Evolutionary conservation across 1,284 basidiomycete genomes (phyloP).

Genomic region (Melanopsichium pennsylvanicum): DNA sequence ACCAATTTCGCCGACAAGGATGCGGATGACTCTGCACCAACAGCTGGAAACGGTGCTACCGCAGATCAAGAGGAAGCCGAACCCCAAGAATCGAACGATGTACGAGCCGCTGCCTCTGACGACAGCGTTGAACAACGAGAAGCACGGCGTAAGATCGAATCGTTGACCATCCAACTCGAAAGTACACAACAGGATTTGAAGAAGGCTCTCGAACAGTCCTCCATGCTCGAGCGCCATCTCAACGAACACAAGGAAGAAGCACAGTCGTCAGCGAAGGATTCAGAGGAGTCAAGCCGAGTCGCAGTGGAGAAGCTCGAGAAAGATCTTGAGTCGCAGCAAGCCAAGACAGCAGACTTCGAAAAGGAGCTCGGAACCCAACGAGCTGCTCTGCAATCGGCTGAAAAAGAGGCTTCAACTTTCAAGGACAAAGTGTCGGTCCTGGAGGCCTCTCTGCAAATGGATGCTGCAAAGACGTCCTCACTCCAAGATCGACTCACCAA

Average conservation of each 20-base stretch:
- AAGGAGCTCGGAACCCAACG: conserved; percentile 22
- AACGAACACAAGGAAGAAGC: conserved; percentile 16
- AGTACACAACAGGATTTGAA: conserved; percentile 11
- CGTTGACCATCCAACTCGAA: conserved; percentile 21
- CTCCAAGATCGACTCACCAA: conserved; percentile 20
- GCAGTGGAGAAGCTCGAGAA: conserved; percentile 15
- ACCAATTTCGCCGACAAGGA: conserved; percentile 10
- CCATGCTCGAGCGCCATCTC: conserved; percentile 12
- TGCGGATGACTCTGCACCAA: neutral
- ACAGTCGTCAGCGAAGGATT: conserved; percentile 2
- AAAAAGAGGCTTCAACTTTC: conserved; percentile 10
- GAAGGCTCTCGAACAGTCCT: conserved; percentile 14
- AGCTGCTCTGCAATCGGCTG: conserved; percentile 13
- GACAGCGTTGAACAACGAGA: conserved; percentile 13
- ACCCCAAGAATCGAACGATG: neutral
- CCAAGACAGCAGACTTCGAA: conserved; percentile 20
- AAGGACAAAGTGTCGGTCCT: conserved; percentile 2
- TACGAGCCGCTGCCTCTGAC: neutral
- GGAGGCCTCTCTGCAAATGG: conserved; percentile 6
- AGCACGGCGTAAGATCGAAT: conserved; percentile 8
- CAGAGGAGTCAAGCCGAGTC: conserved; percentile 7
- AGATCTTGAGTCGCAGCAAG: conserved; percentile 10
- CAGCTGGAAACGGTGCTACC: conserved; percentile 20
- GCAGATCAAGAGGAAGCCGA: conserved; percentile 2
- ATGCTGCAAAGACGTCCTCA: neutral